A percentile compares a stretch with the other conserved stretches of the same genome.
These are phyloP conservation scores for Bretziella fagacearum DNA, from an alignment of 2,329 filamentous ascomycete species.

Conservation along the genomic window DNA sequence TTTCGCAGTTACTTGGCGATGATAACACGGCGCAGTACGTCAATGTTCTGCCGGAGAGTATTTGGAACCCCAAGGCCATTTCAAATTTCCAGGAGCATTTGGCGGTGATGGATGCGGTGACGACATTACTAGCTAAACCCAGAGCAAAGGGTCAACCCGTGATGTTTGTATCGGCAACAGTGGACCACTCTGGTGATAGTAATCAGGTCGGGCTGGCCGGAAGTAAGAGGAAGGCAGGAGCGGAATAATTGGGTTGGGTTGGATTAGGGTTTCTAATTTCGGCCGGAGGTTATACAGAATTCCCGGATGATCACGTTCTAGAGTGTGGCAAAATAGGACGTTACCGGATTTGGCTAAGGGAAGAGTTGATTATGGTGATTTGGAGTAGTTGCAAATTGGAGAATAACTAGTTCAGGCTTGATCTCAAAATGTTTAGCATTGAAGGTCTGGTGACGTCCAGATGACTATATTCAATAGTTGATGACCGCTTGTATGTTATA, in stretches of 20 bases:
- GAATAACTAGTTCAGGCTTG: too few species aligned
- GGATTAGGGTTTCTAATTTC: too few species aligned
- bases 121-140: background rate
- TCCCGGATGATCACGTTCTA: too few species aligned
- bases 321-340: too few species aligned
- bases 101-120: background rate
- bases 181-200: background rate
- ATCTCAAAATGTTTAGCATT: too few species aligned
- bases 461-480: too few species aligned
- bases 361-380: too few species aligned
- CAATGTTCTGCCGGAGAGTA: conserved; percentile 37
- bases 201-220: background rate
- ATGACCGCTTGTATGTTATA: too few species aligned
- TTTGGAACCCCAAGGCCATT: conserved; percentile 36
- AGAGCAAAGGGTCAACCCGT: conserved; percentile 1
- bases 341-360: too few species aligned
- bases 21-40: conserved; percentile 41
- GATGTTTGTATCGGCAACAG: background rate
- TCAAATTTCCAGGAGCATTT: conserved; percentile 28
- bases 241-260: background rate
- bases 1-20: conserved; percentile 24
- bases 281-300: conserved; percentile 5
- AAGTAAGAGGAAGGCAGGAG: background rate
- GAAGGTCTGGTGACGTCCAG: too few species aligned
- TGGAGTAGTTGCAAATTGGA: too few species aligned